Base-by-base conservation (phyloP, 192 early-diverging fungal genomes). In the Backusella luteola region DNA sequence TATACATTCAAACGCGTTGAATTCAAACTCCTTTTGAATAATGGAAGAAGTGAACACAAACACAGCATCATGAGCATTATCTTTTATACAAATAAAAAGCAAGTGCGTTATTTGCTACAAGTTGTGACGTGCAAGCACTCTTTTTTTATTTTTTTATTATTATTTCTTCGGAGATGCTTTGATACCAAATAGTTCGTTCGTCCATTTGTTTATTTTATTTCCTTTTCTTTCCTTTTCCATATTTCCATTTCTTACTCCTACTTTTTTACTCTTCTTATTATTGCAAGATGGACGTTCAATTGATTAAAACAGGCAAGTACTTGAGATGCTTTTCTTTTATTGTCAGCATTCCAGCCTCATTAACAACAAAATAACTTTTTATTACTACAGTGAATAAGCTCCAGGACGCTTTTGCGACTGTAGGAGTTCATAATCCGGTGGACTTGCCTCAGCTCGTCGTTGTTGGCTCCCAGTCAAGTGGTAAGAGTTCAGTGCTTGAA, bases 401-500 rank as follows among this genome's bases (percentile, higher is more conserved):
- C 39, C 94, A 96, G 82, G 94, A 96, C 82, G 94, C 92, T 19
- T 96, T 96, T 78, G 85, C 93, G 12, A 95, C 94, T 9, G 94
- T 96, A 35, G 94, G 94, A 70, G 94, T 96, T 41, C 89, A 93
- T 74, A 96, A 96, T 77, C 94, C 94, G 7, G 93, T 96, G 9
- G 94, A 96, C 86, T 80, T 96, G 77, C 94, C 94, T 39, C 94
- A 96, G 78, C 94, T 95, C 79, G 90, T 91, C 42, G 94, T 95
- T 36, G 93, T 95, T 83, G 94, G 94, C 66, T 93, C 92, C 52
- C 94, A 95, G 82, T 91, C 90, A 73, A 91, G 89, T 85, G 98
- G 98, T 36, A 99, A 99, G 85, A 94, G 92, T 78, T 98, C 96
- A 15, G 98, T 99, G 34, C 90, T 99, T 35, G 98, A 99, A 75